Conservation (phyloP, 352 stramenopile species). For the Phytophthora cryptogea region DNA sequence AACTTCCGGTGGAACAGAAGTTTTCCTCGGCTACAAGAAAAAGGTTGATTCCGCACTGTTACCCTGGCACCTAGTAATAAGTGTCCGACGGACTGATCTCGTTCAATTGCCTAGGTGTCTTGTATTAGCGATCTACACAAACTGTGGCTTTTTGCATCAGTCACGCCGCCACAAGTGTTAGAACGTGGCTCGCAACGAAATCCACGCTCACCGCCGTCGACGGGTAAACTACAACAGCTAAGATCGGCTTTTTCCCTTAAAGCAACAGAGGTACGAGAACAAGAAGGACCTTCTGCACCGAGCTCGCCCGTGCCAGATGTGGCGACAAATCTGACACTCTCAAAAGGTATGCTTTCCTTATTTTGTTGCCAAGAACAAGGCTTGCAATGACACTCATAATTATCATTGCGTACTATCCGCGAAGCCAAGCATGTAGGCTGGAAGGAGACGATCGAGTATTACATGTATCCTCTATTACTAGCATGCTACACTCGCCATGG, state of each 20-base stretch:
- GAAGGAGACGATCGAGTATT: slow-evolving; percentile 59
- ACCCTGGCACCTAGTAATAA: too few species aligned
- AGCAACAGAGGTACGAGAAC: slow-evolving; percentile 31
- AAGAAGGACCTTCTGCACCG: slow-evolving; percentile 17
- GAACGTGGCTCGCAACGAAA: slow-evolving; percentile 5
- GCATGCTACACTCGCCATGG: slow-evolving; percentile 81
- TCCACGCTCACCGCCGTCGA: slow-evolving; percentile 17
- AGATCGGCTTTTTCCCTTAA: slow-evolving; percentile 25
- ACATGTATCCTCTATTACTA: slow-evolving; percentile 77
- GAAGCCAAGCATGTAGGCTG: slow-evolving; percentile 26
- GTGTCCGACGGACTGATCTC: too few species aligned
- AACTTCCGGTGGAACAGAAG: slow-evolving; percentile 73
- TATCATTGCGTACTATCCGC: neutral
- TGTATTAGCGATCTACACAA: slow-evolving; percentile 45
- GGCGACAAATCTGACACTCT: neutral
- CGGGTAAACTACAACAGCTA: slow-evolving; percentile 25
- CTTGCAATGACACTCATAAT: neutral
- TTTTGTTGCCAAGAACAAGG: neutral
- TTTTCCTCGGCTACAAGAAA: slow-evolving; percentile 85
- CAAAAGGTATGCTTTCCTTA: slow-evolving; percentile 12
- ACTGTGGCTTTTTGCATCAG: slow-evolving; percentile 42
- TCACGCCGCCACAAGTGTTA: slow-evolving; percentile 28
- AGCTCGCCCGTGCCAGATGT: neutral
- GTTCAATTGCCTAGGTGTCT: slow-evolving; percentile 26
- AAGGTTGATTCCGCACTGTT: slow-evolving; percentile 36